Base-by-base conservation (phyloP, 345 rosid species). In the Erysimum cheiranthoides region DNA sequence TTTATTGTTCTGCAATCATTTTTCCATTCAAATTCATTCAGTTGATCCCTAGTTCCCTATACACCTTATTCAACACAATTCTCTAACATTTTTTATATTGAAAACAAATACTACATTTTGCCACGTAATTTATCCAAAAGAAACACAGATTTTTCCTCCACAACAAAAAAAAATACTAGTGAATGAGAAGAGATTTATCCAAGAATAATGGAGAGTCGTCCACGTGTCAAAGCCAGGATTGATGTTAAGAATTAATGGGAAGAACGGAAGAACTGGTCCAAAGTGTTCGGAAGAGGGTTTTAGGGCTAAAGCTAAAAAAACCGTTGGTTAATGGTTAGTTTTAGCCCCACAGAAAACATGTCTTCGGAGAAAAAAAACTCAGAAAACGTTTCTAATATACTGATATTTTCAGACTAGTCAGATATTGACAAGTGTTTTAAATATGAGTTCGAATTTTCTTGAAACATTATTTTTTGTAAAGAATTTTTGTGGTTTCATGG, bases 401-500 rank as follows among this genome's bases (percentile, higher is more conserved):
- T 51, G 63, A 61, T 43, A 36, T 12, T 10, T 18, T 73, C 25
- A 39, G 61, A 73, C 16, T 73, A 73, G 3, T 65, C 6, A 64
- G 30, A 63, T 43, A 31, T 64, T 45, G 77, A 64, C 71, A 73
- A 1, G 27, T 73, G 71, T 73, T 53, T 8, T 13, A 28, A 54
- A 53, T 18, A 2, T 56, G 35, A 62, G 11, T 65, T 53, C 47
- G n/a, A 10, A 8, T 16, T 42, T 54, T 73, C 17, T 46, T 73
- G 7, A 65, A 31, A 53, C 60, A 14, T 52, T 56, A 12, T 13
- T 12, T 61, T 38, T 27, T 50, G 54, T 63, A 73, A 62, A 18
- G 27, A 52, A 28, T 61, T 21, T 74, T 66, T 66, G 78, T 74
- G 72, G 78, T 66, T 74, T 66, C 66, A 66, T 54, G 72, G 78